Percentiles rank a stretch among this genome's conserved stretches.
phyloP scores from a whole-genome alignment of 2,329 filamentous ascomycete genomes.

The Blumeriella jaapii region DNA sequence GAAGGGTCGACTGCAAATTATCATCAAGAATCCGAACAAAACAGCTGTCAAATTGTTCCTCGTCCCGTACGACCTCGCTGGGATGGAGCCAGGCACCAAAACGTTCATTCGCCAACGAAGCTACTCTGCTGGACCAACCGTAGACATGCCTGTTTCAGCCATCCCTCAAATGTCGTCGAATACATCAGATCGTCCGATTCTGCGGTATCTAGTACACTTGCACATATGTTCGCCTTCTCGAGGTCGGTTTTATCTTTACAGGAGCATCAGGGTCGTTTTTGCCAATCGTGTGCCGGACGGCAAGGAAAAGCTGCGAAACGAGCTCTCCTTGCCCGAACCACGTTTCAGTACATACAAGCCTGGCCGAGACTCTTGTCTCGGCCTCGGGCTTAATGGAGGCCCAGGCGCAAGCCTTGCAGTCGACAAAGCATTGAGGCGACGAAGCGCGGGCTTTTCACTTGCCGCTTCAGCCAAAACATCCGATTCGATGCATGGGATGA shows the following conservation, averaged over 20 bases:
- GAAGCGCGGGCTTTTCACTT: constrained; percentile 39
- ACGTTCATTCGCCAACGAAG: constrained; percentile 92
- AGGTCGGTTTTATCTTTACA: constrained; percentile 82
- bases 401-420: constrained; percentile 40
- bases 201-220: constrained; percentile 84
- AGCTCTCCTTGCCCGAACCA: constrained; percentile 81
- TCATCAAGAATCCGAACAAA: constrained; percentile 97
- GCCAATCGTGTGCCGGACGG: constrained; percentile 93
- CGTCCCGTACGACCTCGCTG: constrained; percentile 80
- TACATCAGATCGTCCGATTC: constrained; percentile 52
- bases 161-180: constrained; percentile 25
- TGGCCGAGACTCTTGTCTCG: constrained; percentile 19
- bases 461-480: constrained; percentile 22
- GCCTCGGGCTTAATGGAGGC: constrained; percentile 26
- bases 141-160: constrained; percentile 40
- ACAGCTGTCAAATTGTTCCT: constrained; percentile 94
- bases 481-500: constrained; percentile 24
- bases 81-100: constrained; percentile 90
- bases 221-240: constrained; percentile 83
- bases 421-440: constrained; percentile 47
- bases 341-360: constrained; percentile 74
- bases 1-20: constrained; percentile 87
- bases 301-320: constrained; percentile 83
- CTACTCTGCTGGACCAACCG: constrained; percentile 77
- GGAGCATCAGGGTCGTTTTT: constrained; percentile 86